Evolutionary conservation across 495 filamentous ascomycete genomes (phyloP), one percentile per base, ranked within the genome.

Genomic region (Penicillium maclennaniae): DNA sequence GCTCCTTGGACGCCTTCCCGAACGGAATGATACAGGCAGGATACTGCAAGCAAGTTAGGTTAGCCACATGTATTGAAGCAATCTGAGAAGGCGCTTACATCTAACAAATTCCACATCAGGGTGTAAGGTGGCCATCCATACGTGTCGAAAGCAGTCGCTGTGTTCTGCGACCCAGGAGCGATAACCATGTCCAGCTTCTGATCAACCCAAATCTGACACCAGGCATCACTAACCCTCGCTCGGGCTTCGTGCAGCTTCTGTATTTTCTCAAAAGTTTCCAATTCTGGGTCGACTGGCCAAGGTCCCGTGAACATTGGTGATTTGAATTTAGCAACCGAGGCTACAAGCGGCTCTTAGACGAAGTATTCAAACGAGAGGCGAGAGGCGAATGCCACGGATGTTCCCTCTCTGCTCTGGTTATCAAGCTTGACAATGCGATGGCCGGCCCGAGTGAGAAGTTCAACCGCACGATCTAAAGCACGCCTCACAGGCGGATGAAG

Each of bases 401-500:
- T 42, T 19, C 42, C 21, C 9, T 60, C 43, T 2, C 59, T 58
- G 2, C 26, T 38, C 8, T 56, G 28, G 10, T 37, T 56, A 0
- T 45, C 27, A 9, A 72, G 23, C 6, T 76, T 68, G 3, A 84
- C 62, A 4, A 83, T 63, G 15, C 71, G 64, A 34, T 83, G 69
- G 1, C 73, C 76, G 8, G 68, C 62, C 16, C 52, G 57, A 25
- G 61, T 53, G 19, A 87, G 57, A 1, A 56, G 62, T 3, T 56
- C 39, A 0, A 72, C 58, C 0, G 80, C 74, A 40, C 69, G 60
- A 6, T 73, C 65, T 15, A 87, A 53, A 1, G 78, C 60, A 10
- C 70, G 66, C 12, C 61, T 59, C 6, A 87, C 70, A 6, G 77
- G 78, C 0, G 84, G 83, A 28, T 83, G 73, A 3, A 83, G 76